Evolutionary conservation across 1,284 basidiomycete genomes (phyloP).

Genomic region (Heliocybe sulcata): DNA sequence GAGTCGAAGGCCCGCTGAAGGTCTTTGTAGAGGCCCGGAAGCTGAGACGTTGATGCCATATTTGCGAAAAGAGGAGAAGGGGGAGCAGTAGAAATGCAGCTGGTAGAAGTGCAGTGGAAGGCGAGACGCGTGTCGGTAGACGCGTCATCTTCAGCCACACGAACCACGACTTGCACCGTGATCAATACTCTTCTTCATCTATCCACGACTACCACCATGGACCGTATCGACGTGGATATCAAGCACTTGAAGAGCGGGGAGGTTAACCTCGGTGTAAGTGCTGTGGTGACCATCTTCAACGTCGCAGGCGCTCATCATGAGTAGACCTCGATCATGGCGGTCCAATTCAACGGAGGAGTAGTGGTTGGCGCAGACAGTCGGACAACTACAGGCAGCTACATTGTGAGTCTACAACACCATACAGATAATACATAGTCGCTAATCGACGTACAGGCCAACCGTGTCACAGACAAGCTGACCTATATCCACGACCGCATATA

Average conservation of each 20-base stretch:
- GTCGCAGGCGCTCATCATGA: neutral
- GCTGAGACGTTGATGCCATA: conserved; percentile 21
- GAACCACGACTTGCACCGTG: conserved; percentile 20
- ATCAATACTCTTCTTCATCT: conserved; percentile 12
- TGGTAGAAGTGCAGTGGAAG: conserved; percentile 13
- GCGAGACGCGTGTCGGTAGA: conserved; percentile 52
- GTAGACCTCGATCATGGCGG: conserved; percentile 99
- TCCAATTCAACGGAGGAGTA: conserved; percentile 92
- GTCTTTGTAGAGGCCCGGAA: conserved; percentile 56
- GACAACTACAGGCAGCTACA: conserved; percentile 96
- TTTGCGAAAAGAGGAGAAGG: conserved; percentile 17
- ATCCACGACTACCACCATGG: conserved; percentile 38
- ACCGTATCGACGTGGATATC: conserved; percentile 52
- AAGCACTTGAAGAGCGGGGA: conserved; percentile 84
- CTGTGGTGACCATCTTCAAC: neutral
- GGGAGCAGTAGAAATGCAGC: conserved; percentile 21
- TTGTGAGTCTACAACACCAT: conserved; percentile 46
- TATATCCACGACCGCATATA: conserved; percentile 97
- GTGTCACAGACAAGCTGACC: conserved; percentile 98
- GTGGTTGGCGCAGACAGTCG: conserved; percentile 96
- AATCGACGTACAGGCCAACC: conserved; percentile 68
- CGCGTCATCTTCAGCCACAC: conserved; percentile 23
- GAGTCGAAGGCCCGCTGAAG: conserved; percentile 56
- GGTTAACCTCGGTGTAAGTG: conserved; percentile 88
- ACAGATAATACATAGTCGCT: neutral